Evolutionary conservation across 352 stramenopile species (phyloP).

Genomic region (Phytophthora vignae): DNA sequence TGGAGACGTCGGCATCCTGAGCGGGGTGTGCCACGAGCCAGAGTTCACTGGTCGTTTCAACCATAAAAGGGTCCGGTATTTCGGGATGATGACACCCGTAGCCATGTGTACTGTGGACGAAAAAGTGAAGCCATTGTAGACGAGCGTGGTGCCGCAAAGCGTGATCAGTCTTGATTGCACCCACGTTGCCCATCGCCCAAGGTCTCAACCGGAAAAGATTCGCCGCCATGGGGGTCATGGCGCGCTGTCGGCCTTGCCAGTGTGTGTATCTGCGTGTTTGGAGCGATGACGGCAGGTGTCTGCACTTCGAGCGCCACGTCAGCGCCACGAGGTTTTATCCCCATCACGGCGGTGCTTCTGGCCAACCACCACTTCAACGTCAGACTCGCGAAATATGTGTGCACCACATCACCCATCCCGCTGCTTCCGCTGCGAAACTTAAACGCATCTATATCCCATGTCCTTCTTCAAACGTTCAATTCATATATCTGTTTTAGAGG

Average conservation of each 20-base stretch:
- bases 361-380: conserved; percentile 35
- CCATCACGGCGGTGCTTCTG: conserved; percentile 7
- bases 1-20: conserved; percentile 32
- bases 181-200: conserved; percentile 3
- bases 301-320: not conserved
- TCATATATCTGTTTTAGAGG: too few relatives aligned
- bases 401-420: conserved; percentile 15
- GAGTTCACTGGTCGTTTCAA: conserved; percentile 19
- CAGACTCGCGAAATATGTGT: conserved; percentile 18
- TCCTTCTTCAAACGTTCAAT: not conserved
- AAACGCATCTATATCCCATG: not conserved
- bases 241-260: not conserved
- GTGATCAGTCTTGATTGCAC: conserved; percentile 27
- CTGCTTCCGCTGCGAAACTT: not conserved
- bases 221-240: not conserved
- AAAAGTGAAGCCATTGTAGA: conserved; percentile 27
- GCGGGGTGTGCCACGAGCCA: not conserved
- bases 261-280: not conserved
- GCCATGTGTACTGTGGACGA: conserved; percentile 23
- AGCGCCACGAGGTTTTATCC: not conserved
- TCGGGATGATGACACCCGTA: conserved; percentile 19
- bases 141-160: conserved; percentile 23
- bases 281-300: not conserved
- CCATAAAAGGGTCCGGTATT: conserved; percentile 40
- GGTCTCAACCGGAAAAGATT: not conserved